A percentile compares a stretch with the other conserved stretches of the same genome.
phyloP scores from a whole-genome alignment of 2,329 filamentous ascomycete species.

The Parastagonospora avenae region DNA sequence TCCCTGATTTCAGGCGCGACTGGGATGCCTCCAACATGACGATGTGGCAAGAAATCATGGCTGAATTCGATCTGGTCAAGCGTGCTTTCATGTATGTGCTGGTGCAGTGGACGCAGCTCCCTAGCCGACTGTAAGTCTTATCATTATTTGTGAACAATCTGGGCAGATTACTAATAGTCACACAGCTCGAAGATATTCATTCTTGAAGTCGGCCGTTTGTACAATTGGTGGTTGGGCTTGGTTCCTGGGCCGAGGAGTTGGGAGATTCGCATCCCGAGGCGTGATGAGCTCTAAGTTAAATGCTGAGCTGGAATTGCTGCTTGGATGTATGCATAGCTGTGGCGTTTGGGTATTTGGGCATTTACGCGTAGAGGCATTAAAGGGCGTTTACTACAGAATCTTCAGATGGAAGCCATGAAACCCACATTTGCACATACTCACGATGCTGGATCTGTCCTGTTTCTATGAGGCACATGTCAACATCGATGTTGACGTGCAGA shows the following conservation, averaged over 20 bases:
- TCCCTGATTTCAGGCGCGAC: constrained; percentile 49
- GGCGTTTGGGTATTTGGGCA: constrained; percentile 1
- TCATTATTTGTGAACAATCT: not conserved
- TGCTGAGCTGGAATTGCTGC: not conserved
- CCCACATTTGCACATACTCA: not conserved
- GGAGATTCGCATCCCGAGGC: constrained; percentile 51
- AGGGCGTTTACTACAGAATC: not conserved
- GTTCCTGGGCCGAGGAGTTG: constrained; percentile 63
- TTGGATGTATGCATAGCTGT: constrained; percentile 19
- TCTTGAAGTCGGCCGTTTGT: constrained; percentile 61
- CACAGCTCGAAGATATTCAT: constrained; percentile 58
- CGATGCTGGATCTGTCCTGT: not conserved
- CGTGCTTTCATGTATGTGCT: constrained; percentile 70
- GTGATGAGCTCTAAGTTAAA: constrained; percentile 31
- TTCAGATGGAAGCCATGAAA: not conserved
- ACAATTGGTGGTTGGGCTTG: constrained; percentile 68
- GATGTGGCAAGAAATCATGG: constrained; percentile 62
- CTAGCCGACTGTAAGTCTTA: constrained; percentile 71
- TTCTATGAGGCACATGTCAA: not conserved
- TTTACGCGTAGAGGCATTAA: not conserved
- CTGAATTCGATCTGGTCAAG: constrained; percentile 69
- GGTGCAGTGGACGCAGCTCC: constrained; percentile 71
- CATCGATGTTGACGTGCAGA: not conserved
- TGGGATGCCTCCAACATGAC: constrained; percentile 51
- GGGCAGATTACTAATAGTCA: constrained; percentile 9